Percentiles rank a stretch among this genome's conserved stretches.
These are phyloP conservation scores for Vitis hybrid DNA, from an alignment of 177 flowering plant species.

Conservation along the genomic window DNA sequence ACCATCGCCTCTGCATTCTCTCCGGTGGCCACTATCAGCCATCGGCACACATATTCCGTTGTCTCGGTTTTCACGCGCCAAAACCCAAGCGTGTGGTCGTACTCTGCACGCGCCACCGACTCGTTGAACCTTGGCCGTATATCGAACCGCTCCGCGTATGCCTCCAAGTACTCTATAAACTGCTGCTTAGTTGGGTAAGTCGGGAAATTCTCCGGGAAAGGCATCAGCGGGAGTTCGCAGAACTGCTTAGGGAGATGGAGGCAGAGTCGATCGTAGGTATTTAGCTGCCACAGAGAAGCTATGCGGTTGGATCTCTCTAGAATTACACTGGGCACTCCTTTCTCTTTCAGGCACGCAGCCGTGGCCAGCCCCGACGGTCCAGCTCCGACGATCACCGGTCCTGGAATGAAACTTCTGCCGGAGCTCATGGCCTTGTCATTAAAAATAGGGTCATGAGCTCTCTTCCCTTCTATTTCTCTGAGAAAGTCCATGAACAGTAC, in stretches of 20 bases:
- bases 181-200: conserved; percentile 72
- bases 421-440: background rate
- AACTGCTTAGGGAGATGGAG: conserved; percentile 83
- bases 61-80: conserved; percentile 51
- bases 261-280: conserved; percentile 74
- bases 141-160: conserved; percentile 41
- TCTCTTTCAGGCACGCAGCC: conserved; percentile 65
- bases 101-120: conserved; percentile 46
- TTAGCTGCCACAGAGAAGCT: conserved; percentile 81
- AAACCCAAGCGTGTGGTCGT: conserved; percentile 33
- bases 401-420: conserved; percentile 39
- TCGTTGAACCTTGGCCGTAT: conserved; percentile 45
- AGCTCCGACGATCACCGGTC: conserved; percentile 85
- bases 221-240: conserved; percentile 75
- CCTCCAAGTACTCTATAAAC: conserved; percentile 57
- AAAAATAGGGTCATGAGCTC: conserved; percentile 41
- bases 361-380: conserved; percentile 91
- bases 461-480: conserved; percentile 64
- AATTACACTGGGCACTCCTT: conserved; percentile 53
- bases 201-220: conserved; percentile 60
- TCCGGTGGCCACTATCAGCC: conserved; percentile 77
- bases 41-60: conserved; percentile 49
- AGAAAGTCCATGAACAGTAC: conserved; percentile 25
- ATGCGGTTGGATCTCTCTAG: conserved; percentile 71
- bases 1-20: conserved; percentile 77